Evolutionary conservation across 148 eudicot species (phyloP).

Genomic region (Camellia sinensis): DNA sequence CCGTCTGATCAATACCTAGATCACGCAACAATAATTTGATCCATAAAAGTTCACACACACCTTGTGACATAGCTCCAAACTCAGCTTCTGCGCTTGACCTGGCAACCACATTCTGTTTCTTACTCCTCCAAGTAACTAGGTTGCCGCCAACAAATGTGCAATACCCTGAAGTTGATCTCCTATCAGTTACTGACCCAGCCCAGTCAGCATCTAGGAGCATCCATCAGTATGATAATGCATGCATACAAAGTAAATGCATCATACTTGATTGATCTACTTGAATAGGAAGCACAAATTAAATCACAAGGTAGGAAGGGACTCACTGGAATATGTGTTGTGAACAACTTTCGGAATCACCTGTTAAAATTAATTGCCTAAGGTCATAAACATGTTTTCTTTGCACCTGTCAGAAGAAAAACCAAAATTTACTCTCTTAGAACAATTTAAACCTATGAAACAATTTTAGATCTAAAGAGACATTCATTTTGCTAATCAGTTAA

Average conservation of each 20-base stretch:
- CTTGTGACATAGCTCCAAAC: no score
- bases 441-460: not conserved
- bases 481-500: not conserved
- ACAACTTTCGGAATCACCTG: slow-evolving; percentile 80
- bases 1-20: no score
- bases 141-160: no score
- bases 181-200: no score
- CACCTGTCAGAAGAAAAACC: slow-evolving; percentile 47
- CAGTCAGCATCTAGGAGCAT: no score
- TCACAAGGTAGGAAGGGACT: slow-evolving; percentile 27
- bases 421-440: not conserved
- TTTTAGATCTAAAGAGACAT: slow-evolving; percentile 2
- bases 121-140: no score
- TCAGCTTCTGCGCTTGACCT: no score
- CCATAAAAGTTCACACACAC: no score
- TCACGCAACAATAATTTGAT: no score
- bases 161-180: no score
- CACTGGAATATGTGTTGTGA: slow-evolving; percentile 82
- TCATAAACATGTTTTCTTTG: slow-evolving; percentile 95
- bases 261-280: not conserved
- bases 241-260: slow-evolving; percentile 7
- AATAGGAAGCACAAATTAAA: slow-evolving; percentile 7
- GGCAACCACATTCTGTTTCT: no score
- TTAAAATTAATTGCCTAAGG: slow-evolving; percentile 80
- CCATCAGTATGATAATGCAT: not conserved